phyloP scores from a whole-genome alignment of 768 basidiomycete genomes.

The Tephrocybe sp. region DNA sequence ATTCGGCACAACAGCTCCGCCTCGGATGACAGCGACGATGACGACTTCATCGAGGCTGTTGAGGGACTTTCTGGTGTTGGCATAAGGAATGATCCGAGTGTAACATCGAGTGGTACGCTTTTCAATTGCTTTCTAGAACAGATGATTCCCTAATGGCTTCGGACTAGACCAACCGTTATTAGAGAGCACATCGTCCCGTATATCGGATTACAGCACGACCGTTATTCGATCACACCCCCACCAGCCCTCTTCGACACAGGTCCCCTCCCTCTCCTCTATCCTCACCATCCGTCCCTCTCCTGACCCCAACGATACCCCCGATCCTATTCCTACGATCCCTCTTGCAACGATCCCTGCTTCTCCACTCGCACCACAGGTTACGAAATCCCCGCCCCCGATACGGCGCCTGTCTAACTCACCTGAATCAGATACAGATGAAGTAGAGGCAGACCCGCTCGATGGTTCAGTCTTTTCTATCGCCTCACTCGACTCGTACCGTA shows the following conservation, averaged over 20 bases:
- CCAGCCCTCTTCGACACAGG: conserved; percentile 37
- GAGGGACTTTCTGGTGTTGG: conserved; percentile 51
- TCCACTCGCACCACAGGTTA: too few species aligned
- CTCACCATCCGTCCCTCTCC: conserved; percentile 65
- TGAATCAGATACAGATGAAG: conserved; percentile 4
- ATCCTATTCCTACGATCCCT: conserved; percentile 36
- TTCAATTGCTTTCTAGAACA: background rate
- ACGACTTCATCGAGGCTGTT: conserved; percentile 67
- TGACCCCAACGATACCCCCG: conserved; percentile 46
- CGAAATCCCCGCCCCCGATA: conserved; percentile 22
- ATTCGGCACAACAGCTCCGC: conserved; percentile 43
- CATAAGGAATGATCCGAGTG: too few species aligned
- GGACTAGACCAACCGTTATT: conserved; percentile 53
- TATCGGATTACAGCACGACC: conserved; percentile 69
- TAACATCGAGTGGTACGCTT: conserved; percentile 37
- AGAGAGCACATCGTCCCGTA: conserved; percentile 30
- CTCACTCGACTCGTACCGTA: conserved; percentile 64
- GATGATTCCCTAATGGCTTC: too few species aligned
- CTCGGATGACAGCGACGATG: conserved; percentile 64
- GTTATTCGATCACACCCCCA: conserved; percentile 55
- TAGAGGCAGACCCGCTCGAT: conserved; percentile 43
- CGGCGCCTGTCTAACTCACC: background rate
- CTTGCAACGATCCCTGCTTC: conserved; percentile 15
- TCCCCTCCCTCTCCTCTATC: conserved; percentile 68
- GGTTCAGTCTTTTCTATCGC: conserved; percentile 54